phyloP scores from a whole-genome alignment of 257 asterid species.

The Haberlea rhodopensis region DNA sequence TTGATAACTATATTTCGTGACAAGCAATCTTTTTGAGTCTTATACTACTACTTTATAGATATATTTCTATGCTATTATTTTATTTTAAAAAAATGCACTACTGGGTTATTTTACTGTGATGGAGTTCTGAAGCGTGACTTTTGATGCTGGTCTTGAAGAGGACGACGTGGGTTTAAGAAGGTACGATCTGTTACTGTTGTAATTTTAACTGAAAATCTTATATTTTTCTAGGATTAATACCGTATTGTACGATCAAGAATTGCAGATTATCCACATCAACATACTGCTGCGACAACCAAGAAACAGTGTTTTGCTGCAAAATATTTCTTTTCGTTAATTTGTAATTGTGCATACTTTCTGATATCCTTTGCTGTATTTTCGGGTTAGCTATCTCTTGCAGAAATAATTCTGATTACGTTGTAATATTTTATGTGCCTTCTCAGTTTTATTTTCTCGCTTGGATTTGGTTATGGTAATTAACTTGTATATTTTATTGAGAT shows the following conservation, averaged over 20 bases:
- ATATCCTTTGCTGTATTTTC: background rate
- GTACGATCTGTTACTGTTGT: slow-evolving; percentile 26
- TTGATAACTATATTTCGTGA: background rate
- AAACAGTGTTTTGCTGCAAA: background rate
- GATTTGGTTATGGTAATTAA: slow-evolving; percentile 7
- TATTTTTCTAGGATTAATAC: background rate
- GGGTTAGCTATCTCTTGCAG: background rate
- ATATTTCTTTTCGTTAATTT: background rate
- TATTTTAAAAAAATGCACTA: background rate
- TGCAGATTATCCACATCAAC: background rate
- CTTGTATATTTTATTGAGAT: slow-evolving; percentile 1
- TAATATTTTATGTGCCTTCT: background rate
- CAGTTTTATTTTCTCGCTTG: background rate
- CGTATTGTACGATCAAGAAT: background rate
- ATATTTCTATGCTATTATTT: background rate
- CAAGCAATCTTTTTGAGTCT: background rate
- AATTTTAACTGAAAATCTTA: slow-evolving; percentile 14
- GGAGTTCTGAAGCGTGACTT: slow-evolving; percentile 13
- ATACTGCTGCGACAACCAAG: background rate
- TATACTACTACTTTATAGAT: no score
- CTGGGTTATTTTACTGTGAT: slow-evolving; percentile 2
- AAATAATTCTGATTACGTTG: background rate
- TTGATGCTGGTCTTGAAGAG: slow-evolving; percentile 16
- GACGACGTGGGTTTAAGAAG: slow-evolving; percentile 22
- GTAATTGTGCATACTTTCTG: background rate